phyloP scores from a whole-genome alignment of 768 basidiomycete species.

The Clitopilus passeckerianus region DNA sequence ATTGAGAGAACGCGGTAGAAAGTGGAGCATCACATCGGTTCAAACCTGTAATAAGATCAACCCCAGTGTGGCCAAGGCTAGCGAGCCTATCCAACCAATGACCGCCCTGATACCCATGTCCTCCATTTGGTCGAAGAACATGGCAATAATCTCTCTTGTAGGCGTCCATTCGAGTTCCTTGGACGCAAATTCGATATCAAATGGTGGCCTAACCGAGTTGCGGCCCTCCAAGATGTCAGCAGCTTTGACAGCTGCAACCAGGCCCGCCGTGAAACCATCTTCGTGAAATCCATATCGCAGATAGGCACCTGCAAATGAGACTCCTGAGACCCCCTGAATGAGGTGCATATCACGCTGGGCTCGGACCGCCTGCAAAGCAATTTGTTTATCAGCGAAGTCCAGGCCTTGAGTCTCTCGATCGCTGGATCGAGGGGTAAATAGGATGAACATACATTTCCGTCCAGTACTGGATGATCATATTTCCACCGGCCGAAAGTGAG shows the following conservation, averaged over 20 bases:
- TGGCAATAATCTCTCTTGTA: not conserved
- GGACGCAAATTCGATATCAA: not conserved
- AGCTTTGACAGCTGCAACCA: constrained; percentile 24
- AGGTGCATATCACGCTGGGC: constrained; percentile 46
- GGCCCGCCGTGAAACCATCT: constrained; percentile 60
- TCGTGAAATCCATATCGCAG: constrained; percentile 80
- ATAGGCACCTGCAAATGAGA: constrained; percentile 70
- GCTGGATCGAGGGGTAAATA: not conserved
- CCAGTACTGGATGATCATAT: constrained; percentile 70
- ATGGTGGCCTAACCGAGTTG: not conserved
- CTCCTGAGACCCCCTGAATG: constrained; percentile 60
- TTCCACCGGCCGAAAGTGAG: constrained; percentile 45
- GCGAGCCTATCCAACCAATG: not conserved
- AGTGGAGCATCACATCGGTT: not conserved
- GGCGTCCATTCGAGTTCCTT: not conserved
- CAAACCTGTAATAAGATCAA: not conserved
- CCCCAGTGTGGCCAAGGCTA: not conserved
- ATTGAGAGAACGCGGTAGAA: not conserved
- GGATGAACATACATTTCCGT: constrained; percentile 32
- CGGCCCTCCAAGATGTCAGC: not conserved
- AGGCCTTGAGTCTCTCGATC: not conserved
- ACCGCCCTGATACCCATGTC: not conserved
- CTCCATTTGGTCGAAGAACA: not conserved
- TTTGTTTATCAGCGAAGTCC: not conserved
- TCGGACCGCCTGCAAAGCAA: constrained; percentile 37